Percentiles rank a stretch among this genome's conserved stretches.
Evolutionary conservation across 83 land plant species (phyloP).

Genomic region (Thuja plicata): DNA sequence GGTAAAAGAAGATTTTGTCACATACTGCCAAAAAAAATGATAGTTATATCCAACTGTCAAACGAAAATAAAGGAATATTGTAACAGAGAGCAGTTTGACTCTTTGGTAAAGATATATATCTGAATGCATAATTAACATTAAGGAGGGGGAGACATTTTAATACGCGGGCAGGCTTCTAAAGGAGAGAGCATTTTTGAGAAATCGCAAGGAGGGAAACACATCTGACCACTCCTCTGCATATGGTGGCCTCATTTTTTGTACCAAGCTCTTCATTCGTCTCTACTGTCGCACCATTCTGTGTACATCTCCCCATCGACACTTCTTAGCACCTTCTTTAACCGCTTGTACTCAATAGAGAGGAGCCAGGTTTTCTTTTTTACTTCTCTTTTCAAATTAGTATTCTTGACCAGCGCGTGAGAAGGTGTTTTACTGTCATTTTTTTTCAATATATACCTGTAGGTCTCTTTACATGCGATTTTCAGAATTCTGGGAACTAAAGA

Average conservation of each 20-base stretch:
- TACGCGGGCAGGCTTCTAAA: neutral
- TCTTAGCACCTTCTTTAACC: constrained; percentile 64
- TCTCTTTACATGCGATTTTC: too few species aligned
- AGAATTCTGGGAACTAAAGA: too few species aligned
- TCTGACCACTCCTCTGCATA: neutral
- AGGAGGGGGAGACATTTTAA: neutral
- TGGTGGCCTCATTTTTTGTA: neutral
- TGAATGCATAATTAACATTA: neutral
- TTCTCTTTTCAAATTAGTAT: too few species aligned
- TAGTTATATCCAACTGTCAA: neutral
- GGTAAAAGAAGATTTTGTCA: constrained; percentile 56
- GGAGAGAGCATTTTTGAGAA: neutral
- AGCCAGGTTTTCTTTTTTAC: too few species aligned
- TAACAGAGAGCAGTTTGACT: neutral
- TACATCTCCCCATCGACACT: constrained; percentile 25
- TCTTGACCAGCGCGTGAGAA: too few species aligned
- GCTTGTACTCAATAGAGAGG: constrained; percentile 69
- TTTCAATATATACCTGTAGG: too few species aligned
- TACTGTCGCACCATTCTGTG: neutral
- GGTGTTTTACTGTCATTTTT: too few species aligned
- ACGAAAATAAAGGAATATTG: neutral
- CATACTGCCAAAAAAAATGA: constrained; percentile 38
- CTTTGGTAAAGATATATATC: neutral
- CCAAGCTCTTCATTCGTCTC: neutral
- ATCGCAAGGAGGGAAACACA: neutral